Percentiles rank a stretch among this genome's conserved stretches.
phyloP scores from a whole-genome alignment of 164 flowering plant species.

The Vitis rupestris region DNA sequence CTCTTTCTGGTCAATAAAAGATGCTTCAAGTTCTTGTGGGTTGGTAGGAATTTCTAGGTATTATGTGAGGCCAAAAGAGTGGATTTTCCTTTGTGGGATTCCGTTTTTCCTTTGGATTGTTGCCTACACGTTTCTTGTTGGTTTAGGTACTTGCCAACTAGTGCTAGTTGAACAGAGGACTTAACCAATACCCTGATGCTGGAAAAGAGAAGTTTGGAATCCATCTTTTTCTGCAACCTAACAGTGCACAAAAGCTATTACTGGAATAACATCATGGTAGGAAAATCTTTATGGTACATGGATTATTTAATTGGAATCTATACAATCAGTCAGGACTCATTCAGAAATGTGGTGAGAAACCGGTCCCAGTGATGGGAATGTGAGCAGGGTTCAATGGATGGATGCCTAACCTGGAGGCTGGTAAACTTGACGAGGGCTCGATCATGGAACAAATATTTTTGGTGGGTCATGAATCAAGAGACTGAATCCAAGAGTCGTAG shows the following conservation, averaged over 20 bases:
- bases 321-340: no score
- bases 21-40: background rate
- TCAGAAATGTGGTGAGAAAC: no score
- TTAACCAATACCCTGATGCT: background rate
- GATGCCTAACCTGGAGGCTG: background rate
- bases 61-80: constrained; percentile 10
- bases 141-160: background rate
- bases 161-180: background rate
- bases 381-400: no score
- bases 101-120: constrained; percentile 8
- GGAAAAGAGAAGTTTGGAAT: background rate
- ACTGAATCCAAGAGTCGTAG: background rate
- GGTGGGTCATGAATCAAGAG: background rate
- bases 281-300: background rate
- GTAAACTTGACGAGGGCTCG: background rate
- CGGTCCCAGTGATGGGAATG: no score
- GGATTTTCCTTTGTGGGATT: constrained; percentile 6
- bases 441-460: background rate
- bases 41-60: constrained; percentile 13
- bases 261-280: no score
- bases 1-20: background rate
- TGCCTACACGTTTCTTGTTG: constrained; percentile 1
- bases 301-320: no score
- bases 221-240: background rate
- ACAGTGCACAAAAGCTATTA: background rate